Conservation (phyloP, 106 monocot genomes). For the Acorus calamus region DNA sequence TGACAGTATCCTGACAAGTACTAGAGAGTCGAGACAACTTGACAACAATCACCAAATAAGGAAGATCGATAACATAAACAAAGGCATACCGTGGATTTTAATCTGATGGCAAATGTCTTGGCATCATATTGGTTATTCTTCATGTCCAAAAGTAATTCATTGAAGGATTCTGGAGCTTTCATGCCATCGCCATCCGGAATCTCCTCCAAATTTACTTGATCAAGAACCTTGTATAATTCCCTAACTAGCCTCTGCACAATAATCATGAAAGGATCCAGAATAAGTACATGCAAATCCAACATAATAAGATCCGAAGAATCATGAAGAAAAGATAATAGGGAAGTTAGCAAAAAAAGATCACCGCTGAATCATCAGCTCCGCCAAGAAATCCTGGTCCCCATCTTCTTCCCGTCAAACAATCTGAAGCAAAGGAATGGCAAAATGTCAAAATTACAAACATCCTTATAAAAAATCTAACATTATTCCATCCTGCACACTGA, state of each 20-base stretch:
- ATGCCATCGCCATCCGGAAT: slow-evolving; percentile 27
- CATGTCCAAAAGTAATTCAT: slow-evolving; percentile 65
- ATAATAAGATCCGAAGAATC: not conserved
- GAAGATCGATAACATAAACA: not conserved
- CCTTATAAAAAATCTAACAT: no score
- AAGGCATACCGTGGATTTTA: slow-evolving; percentile 64
- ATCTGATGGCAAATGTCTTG: slow-evolving; percentile 61
- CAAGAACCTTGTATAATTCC: slow-evolving; percentile 61
- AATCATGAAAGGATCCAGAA: not conserved
- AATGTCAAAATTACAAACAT: no score
- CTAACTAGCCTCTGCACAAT: slow-evolving; percentile 55
- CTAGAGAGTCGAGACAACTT: no score
- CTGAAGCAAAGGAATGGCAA: slow-evolving; percentile 31
- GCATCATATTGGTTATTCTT: slow-evolving; percentile 65
- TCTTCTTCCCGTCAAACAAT: slow-evolving; percentile 75
- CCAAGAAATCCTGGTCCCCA: slow-evolving; percentile 74
- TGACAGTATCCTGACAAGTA: no score
- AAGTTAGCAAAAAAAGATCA: slow-evolving; percentile 3
- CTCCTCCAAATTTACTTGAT: slow-evolving; percentile 50
- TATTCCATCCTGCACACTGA: no score
- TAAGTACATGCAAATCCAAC: not conserved
- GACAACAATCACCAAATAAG: no score
- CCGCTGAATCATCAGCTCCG: slow-evolving; percentile 50
- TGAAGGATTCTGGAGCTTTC: slow-evolving; percentile 59
- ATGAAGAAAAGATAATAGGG: not conserved